Evolutionary conservation across 1,139 yeast genomes (phyloP), one percentile per base, ranked within the genome.

Genomic region (Diutina ranongensis): DNA sequence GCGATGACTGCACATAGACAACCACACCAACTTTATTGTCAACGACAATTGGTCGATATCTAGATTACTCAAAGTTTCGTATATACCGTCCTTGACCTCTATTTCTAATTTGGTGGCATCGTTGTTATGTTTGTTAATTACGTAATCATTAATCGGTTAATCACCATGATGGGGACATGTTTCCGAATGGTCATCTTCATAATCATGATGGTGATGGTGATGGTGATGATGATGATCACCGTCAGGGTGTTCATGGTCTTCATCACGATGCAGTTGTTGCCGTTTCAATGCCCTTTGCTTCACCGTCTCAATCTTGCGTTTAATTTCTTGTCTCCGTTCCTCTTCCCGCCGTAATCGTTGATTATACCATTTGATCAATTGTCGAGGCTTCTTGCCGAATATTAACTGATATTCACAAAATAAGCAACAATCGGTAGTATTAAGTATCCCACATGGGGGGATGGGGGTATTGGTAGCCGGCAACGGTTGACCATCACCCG

Each of bases 351-450:
- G 57, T 34, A 68, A 57, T 46, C 64, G 64, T 47, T 56, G 59
- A 49, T 71, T 69, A 53, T 72, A 69, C 71, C 77, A 67, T 49
- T 67, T 64, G 49, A 72, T 68, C 62, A 74, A 62, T 50, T 70
- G 67, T 13, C 63, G 54, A 1, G 80, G 81, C 44, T 72, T 67
- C 48, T 60, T 64, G 1, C 83, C 83, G 57, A 70, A 78, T 4
- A 78, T 72, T 47, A 69, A 65, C 54, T 76, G 78, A 55, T 76
- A 80, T 54, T 79, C 82, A 58, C 86, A 80, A 48, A 78, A 69
- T 49, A 76, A 65, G 55, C 86, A 80, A 48, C 65, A 58, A 44
- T 47, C 45, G 5, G 47, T 8, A 5, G 16, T 9, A 3, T 22
- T 16, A n/a, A 38, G 21, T 3, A 34, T 12, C 7, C 36, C 36